A percentile compares a stretch with the other conserved stretches of the same genome.
Conservation (phyloP, 257 asterid genomes). For the Nicotiana obtusifolia region DNA sequence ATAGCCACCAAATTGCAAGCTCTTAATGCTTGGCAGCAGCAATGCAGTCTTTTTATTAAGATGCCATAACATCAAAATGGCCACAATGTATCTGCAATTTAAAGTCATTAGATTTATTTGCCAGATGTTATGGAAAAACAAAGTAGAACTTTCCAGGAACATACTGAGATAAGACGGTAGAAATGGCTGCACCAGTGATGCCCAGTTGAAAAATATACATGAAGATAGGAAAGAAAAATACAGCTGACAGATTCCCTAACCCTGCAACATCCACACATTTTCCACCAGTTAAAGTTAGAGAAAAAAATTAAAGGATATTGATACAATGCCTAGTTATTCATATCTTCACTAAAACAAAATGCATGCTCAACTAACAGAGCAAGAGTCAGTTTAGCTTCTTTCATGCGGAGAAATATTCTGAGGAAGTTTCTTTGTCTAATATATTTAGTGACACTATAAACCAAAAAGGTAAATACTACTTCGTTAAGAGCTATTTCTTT, state of each 20-base stretch:
- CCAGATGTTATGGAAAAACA: neutral
- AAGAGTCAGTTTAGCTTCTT: neutral
- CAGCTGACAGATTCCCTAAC: slow-evolving; percentile 32
- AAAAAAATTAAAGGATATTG: neutral
- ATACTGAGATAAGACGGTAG: slow-evolving; percentile 43
- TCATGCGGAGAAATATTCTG: neutral
- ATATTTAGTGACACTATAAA: neutral
- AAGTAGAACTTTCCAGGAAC: slow-evolving; percentile 10
- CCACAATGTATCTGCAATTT: slow-evolving; percentile 34
- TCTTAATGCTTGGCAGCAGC: slow-evolving; percentile 26
- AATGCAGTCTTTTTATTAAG: slow-evolving; percentile 30
- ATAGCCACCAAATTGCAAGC: slow-evolving; percentile 32
- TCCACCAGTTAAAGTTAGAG: neutral
- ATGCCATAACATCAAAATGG: slow-evolving; percentile 37
- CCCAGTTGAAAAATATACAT: slow-evolving; percentile 34
- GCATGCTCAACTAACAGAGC: slow-evolving; percentile 1
- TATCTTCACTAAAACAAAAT: neutral
- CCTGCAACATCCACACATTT: slow-evolving; percentile 21
- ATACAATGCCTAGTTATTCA: slow-evolving; percentile 1
- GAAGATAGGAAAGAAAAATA: slow-evolving; percentile 32
- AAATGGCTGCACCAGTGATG: slow-evolving; percentile 41
- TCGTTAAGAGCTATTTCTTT: neutral
- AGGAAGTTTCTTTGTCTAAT: neutral
- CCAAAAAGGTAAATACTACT: neutral
- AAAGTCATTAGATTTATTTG: neutral